A percentile compares a stretch with the other conserved stretches of the same genome.
Evolutionary conservation across 1,139 yeast species (phyloP).

Genomic region (Debaryomyces sp.): DNA sequence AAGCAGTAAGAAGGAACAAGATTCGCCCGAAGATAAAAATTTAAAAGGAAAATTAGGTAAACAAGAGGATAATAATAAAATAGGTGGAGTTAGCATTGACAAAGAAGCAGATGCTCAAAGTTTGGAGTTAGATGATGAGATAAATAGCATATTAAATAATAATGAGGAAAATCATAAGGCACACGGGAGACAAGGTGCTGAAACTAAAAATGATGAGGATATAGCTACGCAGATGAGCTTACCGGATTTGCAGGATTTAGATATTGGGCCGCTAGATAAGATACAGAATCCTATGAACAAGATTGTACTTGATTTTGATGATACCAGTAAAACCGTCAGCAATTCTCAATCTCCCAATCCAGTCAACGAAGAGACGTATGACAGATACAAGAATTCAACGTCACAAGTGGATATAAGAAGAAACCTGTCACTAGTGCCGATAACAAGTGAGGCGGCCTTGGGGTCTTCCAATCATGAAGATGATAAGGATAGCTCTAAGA

Average conservation of each 20-base stretch:
- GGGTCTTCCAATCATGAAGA: constrained; percentile 18
- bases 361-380: not conserved
- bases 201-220: not conserved
- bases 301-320: constrained; percentile 10
- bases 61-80: not conserved
- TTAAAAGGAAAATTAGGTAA: constrained; percentile 4
- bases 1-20: constrained; percentile 3
- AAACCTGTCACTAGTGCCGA: constrained; percentile 18
- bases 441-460: constrained; percentile 27
- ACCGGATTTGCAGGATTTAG: constrained; percentile 10
- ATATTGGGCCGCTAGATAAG: constrained; percentile 17
- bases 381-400: not conserved
- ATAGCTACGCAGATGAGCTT: constrained; percentile 5
- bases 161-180: not conserved
- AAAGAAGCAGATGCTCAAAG: constrained; percentile 2
- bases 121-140: constrained; percentile 11
- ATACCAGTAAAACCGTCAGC: constrained; percentile 18
- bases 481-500: constrained; percentile 46
- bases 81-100: not conserved
- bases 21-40: constrained; percentile 4
- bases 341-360: constrained; percentile 21
- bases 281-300: constrained; percentile 10
- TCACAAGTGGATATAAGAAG: constrained; percentile 11
- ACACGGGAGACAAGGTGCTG: not conserved
- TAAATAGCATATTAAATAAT: constrained; percentile 12